Percentiles rank a stretch among this genome's conserved stretches.
Evolutionary conservation across 129 eudicot genomes (phyloP).

Genomic region (Gnaphalium uliginosum): DNA sequence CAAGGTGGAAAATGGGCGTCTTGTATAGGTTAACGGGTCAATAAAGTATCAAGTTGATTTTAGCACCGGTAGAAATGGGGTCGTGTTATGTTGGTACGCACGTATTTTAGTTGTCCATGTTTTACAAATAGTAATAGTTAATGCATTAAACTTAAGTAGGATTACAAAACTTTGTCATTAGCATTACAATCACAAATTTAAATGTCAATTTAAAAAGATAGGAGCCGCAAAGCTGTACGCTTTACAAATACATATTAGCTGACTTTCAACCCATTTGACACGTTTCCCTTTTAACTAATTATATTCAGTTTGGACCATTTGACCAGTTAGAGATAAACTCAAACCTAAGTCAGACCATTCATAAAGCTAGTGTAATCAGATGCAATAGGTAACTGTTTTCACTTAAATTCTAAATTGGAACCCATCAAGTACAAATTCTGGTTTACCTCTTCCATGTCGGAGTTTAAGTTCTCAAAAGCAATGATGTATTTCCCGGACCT

Average conservation of each 20-base stretch:
- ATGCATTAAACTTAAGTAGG: background rate
- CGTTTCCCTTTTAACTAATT: background rate
- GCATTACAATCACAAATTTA: background rate
- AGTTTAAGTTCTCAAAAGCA: conserved; percentile 56
- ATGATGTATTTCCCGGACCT: conserved; percentile 48
- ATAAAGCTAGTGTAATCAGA: background rate
- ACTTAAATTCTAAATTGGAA: background rate
- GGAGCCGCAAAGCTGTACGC: background rate
- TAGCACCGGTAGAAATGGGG: background rate
- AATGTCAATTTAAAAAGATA: background rate
- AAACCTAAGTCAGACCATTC: background rate
- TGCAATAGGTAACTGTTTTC: background rate
- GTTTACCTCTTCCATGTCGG: conserved; percentile 44
- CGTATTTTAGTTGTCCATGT: background rate
- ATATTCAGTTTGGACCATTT: background rate
- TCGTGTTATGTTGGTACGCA: background rate
- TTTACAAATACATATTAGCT: background rate
- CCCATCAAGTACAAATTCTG: background rate
- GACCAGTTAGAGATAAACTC: background rate
- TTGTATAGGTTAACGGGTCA: background rate
- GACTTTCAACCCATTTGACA: background rate
- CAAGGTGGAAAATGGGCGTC: background rate
- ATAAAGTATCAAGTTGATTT: too few relatives aligned
- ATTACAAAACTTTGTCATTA: background rate
- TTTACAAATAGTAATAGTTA: background rate